Base-by-base conservation (phyloP, 2,329 filamentous ascomycete genomes). In the Verticillium nubilum region DNA sequence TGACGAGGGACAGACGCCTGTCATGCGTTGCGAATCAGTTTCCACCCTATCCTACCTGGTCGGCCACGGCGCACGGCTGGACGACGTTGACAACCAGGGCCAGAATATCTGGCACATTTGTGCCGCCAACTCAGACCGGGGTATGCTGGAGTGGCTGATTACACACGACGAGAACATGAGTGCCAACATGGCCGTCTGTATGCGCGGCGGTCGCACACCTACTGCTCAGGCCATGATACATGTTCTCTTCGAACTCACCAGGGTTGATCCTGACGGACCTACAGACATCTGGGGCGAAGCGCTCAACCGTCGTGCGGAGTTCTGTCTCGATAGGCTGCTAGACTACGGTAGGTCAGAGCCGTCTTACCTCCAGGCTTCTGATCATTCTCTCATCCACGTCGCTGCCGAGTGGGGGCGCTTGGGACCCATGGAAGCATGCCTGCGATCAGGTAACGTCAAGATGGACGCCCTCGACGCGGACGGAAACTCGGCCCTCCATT, bases 71-170 rank as follows among this genome's bases (percentile, higher is more conserved):
- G 69, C 67, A 0, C 57, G 63, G 6, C 75, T 73, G 1, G 67
- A 65, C 4, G 68, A 69, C 3, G 61, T 60, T 2, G 74, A 76
- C 53, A 56, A 66, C 0, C 59, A 66, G 2, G 72, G 71, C 0
- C 68, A 70, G 28, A 77, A 68, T 28, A 69, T 76, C 12, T 77
- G 75, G 74, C 74, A 77, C 58, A 67, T 70, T 12, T 69, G 68
- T 2, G 74, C 73, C 1, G 69, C 70, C 7, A 72, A 71, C 2
- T 68, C 69, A 23, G 73, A 75, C 35, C 42, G 59, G 1, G 29
- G 27, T 0, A 58, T 74, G 4, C 62, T 76, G 23, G 59, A 65
- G 13, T 73, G 67, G 63, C 67, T 78, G 1, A 61, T 65, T 37
- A 54, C 62, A 2, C 59, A 70, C 9, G 74, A 76, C 55, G 64